A percentile compares a stretch with the other conserved stretches of the same genome.
Conservation (phyloP, 2,329 filamentous ascomycete species). For the Neurospora crassa region DNA sequence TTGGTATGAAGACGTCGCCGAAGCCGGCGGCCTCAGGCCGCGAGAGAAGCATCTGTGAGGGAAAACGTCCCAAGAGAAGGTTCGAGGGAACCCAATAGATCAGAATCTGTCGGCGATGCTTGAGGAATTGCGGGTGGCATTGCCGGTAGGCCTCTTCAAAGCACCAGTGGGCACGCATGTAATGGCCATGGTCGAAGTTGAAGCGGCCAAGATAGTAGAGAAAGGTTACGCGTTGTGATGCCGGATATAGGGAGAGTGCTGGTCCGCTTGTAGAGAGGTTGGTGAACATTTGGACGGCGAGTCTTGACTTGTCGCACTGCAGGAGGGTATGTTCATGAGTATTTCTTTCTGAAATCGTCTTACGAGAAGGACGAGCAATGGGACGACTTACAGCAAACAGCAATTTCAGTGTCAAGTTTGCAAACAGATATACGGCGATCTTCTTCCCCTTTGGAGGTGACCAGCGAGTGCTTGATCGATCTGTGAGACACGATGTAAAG, state of each 20-base stretch:
- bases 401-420: conserved; percentile 81
- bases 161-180: conserved; percentile 63
- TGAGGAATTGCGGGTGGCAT: conserved; percentile 48
- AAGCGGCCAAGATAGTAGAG: conserved; percentile 92
- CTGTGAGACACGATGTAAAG: conserved; percentile 81
- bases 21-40: conserved; percentile 58
- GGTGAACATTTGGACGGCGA: conserved; percentile 79
- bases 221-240: conserved; percentile 80
- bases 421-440: conserved; percentile 80
- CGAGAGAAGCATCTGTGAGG: conserved; percentile 54
- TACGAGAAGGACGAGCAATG: not conserved
- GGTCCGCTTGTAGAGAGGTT: conserved; percentile 80
- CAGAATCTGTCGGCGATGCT: conserved; percentile 70
- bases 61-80: conserved; percentile 76
- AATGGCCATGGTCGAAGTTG: conserved; percentile 77
- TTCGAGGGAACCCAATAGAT: conserved; percentile 78
- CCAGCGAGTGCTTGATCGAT: conserved; percentile 58
- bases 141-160: conserved; percentile 74
- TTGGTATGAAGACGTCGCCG: conserved; percentile 60
- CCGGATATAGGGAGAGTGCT: conserved; percentile 71
- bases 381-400: conserved; percentile 62
- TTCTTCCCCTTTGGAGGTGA: conserved; percentile 75
- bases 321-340: not conserved
- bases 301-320: conserved; percentile 69
- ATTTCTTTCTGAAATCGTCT: conserved; percentile 6